phyloP scores from a whole-genome alignment of 208 protist genomes.

The Wallacemonas rigidus region DNA sequence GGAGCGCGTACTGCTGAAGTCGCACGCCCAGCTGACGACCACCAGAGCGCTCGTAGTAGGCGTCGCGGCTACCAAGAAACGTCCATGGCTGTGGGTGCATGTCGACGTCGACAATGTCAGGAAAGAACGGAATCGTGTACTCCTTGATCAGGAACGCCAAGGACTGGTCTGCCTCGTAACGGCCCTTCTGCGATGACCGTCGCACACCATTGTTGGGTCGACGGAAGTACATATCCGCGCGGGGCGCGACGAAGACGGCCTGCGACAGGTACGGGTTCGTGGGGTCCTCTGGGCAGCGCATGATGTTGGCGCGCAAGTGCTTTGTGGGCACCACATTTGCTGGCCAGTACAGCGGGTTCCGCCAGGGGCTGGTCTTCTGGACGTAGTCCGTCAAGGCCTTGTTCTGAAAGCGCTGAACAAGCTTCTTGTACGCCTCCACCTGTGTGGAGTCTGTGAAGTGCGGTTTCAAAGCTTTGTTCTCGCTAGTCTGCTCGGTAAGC shows the following conservation, averaged over 20 bases:
- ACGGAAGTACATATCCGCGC: slow-evolving; percentile 87
- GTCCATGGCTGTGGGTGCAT: slow-evolving; percentile 86
- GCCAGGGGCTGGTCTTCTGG: slow-evolving; percentile 82
- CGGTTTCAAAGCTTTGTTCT: background rate
- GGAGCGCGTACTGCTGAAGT: slow-evolving; percentile 51
- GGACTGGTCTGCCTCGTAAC: slow-evolving; percentile 77
- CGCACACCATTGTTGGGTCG: slow-evolving; percentile 72
- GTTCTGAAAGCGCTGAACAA: slow-evolving; percentile 64
- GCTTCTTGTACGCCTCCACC: slow-evolving; percentile 45
- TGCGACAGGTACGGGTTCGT: slow-evolving; percentile 87
- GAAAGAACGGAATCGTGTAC: slow-evolving; percentile 91
- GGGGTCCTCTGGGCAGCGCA: slow-evolving; percentile 85
- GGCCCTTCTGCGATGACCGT: slow-evolving; percentile 64
- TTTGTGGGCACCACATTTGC: slow-evolving; percentile 81
- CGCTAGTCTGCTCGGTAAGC: background rate
- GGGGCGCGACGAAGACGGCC: slow-evolving; percentile 73
- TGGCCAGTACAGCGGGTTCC: slow-evolving; percentile 84
- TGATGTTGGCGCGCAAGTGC: slow-evolving; percentile 83
- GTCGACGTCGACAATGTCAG: slow-evolving; percentile 83
- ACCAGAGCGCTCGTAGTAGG: slow-evolving; percentile 69
- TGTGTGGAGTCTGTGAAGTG: slow-evolving; percentile 16
- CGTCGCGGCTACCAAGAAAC: slow-evolving; percentile 83
- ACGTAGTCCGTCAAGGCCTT: slow-evolving; percentile 64
- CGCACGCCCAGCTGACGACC: slow-evolving; percentile 68
- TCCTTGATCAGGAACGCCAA: slow-evolving; percentile 55